Conservation (phyloP, 805 yeast genomes). For the Saccharomycopsis sp. region DNA sequence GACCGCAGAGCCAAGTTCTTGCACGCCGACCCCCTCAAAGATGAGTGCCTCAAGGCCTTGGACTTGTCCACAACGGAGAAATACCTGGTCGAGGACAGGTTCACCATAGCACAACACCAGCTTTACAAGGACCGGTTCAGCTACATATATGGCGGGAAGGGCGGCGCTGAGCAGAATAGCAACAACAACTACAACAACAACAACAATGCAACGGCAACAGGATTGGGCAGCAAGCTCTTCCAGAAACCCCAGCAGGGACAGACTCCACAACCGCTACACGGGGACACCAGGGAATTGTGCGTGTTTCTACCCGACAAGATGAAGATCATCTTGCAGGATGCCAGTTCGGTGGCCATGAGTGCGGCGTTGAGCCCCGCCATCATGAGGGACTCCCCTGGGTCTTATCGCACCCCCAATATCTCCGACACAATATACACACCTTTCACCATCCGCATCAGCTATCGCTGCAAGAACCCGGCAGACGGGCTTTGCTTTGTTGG, state of each 20-base stretch:
- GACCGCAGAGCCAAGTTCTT: conserved; percentile 45
- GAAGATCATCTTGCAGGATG: conserved; percentile 50
- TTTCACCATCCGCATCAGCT: conserved; percentile 58
- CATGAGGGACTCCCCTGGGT: conserved; percentile 32
- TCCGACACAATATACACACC: conserved; percentile 60
- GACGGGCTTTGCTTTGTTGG: conserved; percentile 74
- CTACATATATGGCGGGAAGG: conserved; percentile 41
- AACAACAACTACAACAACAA: too few species aligned
- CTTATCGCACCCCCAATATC: conserved; percentile 28
- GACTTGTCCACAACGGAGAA: conserved; percentile 2
- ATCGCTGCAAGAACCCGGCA: conserved; percentile 52
- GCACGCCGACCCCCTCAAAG: conserved; percentile 44
- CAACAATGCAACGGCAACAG: too few species aligned
- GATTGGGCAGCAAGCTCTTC: too few species aligned
- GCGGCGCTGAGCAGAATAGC: too few species aligned
- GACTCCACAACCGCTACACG: neutral
- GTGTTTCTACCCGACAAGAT: conserved; percentile 59
- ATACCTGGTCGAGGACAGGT: conserved; percentile 11
- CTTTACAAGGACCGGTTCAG: conserved; percentile 43
- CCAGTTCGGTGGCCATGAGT: conserved; percentile 30
- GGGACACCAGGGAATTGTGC: conserved; percentile 57
- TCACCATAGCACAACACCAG: conserved; percentile 43
- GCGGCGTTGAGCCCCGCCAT: conserved; percentile 31
- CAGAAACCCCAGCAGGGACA: too few species aligned
- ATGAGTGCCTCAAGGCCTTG: conserved; percentile 26